Evolutionary conservation across 345 rosid genomes (phyloP), one percentile per base, ranked within the genome.

Genomic region (Brassica cretica): DNA sequence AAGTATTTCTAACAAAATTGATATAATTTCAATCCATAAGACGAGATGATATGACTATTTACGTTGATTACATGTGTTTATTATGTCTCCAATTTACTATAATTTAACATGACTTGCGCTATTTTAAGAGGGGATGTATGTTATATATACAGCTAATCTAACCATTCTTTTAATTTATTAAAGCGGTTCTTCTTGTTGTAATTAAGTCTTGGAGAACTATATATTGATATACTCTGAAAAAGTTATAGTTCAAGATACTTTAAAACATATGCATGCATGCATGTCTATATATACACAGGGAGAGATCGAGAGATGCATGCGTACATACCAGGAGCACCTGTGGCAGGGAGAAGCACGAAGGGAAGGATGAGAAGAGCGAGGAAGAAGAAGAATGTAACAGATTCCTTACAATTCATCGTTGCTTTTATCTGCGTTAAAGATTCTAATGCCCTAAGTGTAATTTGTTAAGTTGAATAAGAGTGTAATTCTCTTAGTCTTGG

Each of bases 271-370:
- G 49, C 49, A 41, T 41, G 49, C 35, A 27, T 32, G 6, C 35
- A 41, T 41, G 11, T 41, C 11, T 41, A 49, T 14, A 49, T 14
- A 3, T 4, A 59, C 2, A 12, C 3, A 46, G 1, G 16, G 16
- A 46, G 39, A 75, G 29, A 33, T 24, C n/a, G 37, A 51, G 15
- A 66, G 39, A 37, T 37, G 41, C 62, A 59, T 75, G 39, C 25
- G 56, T 44, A 76, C 78, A 56, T 60, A 76, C 74, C 79, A 24
- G 49, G 21, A 67, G 61, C 35, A 25, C 37, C 62, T 14, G 67
- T 60, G 61, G 67, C 68, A 41, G 73, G 60, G 6, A 15, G 27
- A 30, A 68, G 0, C 68, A 76, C 19, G 63, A 76, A 76, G 6
- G 53, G n/a, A 9, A 44, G 1, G 16, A 49, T 30, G 68, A 76